phyloP scores from a whole-genome alignment of 1,284 basidiomycete species.

The Tylopilus sp. region DNA sequence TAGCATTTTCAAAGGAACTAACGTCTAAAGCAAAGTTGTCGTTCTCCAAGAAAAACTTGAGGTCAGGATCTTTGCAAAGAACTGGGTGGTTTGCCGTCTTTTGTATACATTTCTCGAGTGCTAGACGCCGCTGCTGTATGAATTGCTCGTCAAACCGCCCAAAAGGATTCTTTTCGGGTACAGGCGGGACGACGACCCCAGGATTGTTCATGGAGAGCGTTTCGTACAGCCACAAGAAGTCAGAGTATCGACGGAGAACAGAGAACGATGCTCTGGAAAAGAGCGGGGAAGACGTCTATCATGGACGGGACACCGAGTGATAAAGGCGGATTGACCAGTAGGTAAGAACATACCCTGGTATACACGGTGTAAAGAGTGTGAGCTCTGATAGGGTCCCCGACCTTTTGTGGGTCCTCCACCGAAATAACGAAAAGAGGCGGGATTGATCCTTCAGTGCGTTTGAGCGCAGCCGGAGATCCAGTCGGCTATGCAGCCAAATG shows the following conservation, averaged over 20 bases:
- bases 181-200: slow-evolving; percentile 94
- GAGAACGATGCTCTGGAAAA: slow-evolving; percentile 83
- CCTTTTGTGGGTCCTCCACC: slow-evolving; percentile 90
- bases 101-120: slow-evolving; percentile 84
- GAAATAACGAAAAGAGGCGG: slow-evolving; percentile 73
- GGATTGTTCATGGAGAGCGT: slow-evolving; percentile 89
- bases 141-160: slow-evolving; percentile 89
- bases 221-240: slow-evolving; percentile 97
- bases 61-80: slow-evolving; percentile 76
- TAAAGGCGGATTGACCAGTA: not conserved
- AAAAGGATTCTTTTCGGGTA: slow-evolving; percentile 93
- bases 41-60: slow-evolving; percentile 85
- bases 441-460: slow-evolving; percentile 40
- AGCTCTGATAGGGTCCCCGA: slow-evolving; percentile 87
- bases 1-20: slow-evolving; percentile 28
- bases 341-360: slow-evolving; percentile 58
- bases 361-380: slow-evolving; percentile 95
- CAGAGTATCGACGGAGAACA: slow-evolving; percentile 91
- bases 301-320: slow-evolving; percentile 1
- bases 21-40: slow-evolving; percentile 83
- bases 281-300: slow-evolving; percentile 76
- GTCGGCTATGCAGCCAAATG: slow-evolving; percentile 15
- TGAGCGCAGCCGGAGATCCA: slow-evolving; percentile 15
- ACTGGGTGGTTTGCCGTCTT: slow-evolving; percentile 89
- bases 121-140: slow-evolving; percentile 77